Evolutionary conservation across 2,329 filamentous ascomycete genomes (phyloP), one percentile per base, ranked within the genome.

Genomic region (Knoxdaviesia proteae): DNA sequence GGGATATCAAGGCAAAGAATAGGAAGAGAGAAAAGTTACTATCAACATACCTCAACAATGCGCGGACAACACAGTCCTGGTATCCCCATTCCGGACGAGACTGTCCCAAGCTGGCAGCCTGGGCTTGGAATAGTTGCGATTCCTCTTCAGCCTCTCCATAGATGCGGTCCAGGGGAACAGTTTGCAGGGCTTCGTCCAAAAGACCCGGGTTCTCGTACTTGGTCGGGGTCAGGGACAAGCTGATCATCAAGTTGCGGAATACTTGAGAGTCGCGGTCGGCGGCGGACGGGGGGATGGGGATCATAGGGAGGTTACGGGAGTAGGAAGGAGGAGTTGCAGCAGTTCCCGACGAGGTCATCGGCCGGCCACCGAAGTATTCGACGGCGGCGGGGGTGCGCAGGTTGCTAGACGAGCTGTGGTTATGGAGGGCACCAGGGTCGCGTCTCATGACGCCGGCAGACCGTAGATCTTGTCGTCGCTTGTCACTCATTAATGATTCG

Each of bases 121-220:
- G 78, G 34, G 84, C 90, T 54, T 81, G 76, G 51, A 93, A 67
- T 32, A 94, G 77, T 56, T 94, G 84, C 49, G 74, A 77, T 60
- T 96, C 87, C 57, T 96, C 88, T 57, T 96, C 86, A 42, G 90
- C 90, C 56, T 94, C 86, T 49, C 79, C 72, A 59, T 96, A 96
- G 51, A 98, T 84, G 50, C 84, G 75, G 55, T 94, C 84, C 32
- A 96, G 65, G 0, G 88, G 88, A 40, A 98, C 84, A 35, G 77
- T 75, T 47, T 82, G 75, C 11, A 98, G 64, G 5, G 88, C 90
- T 58, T 96, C 88, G 56, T 98, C 90, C 42, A 98, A 65, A 7
- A 96, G 64, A 34, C 90, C 90, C 0, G 90, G 88, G 58, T 98
- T 96, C 60, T 98, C 90, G 63, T 93, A 98, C 57, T 88, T 90